Evolutionary conservation across 352 stramenopile species (phyloP), one percentile per base, ranked within the genome.

Genomic region (Phytopythium vexans): DNA sequence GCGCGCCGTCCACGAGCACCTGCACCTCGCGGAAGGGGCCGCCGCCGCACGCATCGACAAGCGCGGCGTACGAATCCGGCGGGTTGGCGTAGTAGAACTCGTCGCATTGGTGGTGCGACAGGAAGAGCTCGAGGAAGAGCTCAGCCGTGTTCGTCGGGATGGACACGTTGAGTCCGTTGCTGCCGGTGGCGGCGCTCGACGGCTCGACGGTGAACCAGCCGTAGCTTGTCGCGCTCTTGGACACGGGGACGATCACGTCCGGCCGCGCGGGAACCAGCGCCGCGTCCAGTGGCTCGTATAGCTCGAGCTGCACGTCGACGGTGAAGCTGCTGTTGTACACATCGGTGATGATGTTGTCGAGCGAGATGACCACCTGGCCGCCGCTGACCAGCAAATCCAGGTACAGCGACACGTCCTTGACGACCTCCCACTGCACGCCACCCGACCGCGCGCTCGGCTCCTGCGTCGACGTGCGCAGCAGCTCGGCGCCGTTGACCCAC

Each of bases 31-130:
- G 64, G 50, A 89, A 92, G 15, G 81, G 64, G 0, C 82, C 82
- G 15, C 62, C 68, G 10, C 7, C 42, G 36, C 38, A 67, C 1
- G 66, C 63, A 27, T 27, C 21, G 21, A 27, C 21, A 2, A 27
- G 21, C 2, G 21, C 21, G 21, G 21, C 21, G 41, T 64, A 73
- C n/a, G 66, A 53, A 31, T 60, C 58, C 1, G 79, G 74, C 6
- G 77, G 70, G 40, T 92, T 92, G 3, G 70, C 58, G 60, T 91
- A 92, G 54, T 71, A 82, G 49, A 89, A 89, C 61, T 89, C 79
- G 64, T 89, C 79, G 54, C 79, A 89, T 49, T 86, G 73, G 56
- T 89, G 79, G 54, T 89, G 79, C 56, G 73, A 85, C 9, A 85
- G 60, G 47, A 86, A 86, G 40, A 89, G 54, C 49, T 89, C 79